Base-by-base conservation (phyloP, 306 rosid species). In the Vigna reflexopilosa region DNA sequence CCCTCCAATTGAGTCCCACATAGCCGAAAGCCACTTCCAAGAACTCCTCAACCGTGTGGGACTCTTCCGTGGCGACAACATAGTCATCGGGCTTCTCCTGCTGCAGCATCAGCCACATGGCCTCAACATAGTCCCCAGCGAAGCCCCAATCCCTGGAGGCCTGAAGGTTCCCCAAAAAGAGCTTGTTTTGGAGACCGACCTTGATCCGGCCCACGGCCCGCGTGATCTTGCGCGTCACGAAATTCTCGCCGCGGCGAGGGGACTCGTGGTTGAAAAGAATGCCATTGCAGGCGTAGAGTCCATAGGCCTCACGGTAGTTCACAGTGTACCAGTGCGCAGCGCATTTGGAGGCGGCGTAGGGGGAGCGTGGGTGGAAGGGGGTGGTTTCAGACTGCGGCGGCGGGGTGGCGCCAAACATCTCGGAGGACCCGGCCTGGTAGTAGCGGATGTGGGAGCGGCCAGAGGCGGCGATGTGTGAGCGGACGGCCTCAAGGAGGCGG, bases 241-340 rank as follows among this genome's bases (percentile, higher is more conserved):
- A 95, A 87, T 93, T 95, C 96, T 95, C 99, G 0, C 98, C 99
- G 0, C 99, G 64, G 3, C 96, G 79, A 0, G 99, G 99, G 0
- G 96, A 89, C 42, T 95, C 99, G 78, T 95, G 99, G 70, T 95
- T 95, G 87, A 95, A 95, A 0, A 95, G 87, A 34, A 95, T 93
- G 38, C 99, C 99, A 20, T 95, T 95, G 61, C 99, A 93, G 4
- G 98, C 99, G 49, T 40, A 95, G 17, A 95, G 74, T 78, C 98
- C 97, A 57, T 91, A 95, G 1, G 99, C 99, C 79, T 95, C 99
- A 3, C 98, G 91, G 88, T 95, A 95, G 61, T 96, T 96, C 1
- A 96, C 98, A 1, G 99, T 96, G 89, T 96, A 96, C 99, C 99
- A 96, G 86, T 96, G 99, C 38, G 99, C 98, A 0, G 99, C 98